A percentile compares a stretch with the other conserved stretches of the same genome.
Conservation (phyloP, 257 asterid genomes). For the Solanum lignicaule region DNA sequence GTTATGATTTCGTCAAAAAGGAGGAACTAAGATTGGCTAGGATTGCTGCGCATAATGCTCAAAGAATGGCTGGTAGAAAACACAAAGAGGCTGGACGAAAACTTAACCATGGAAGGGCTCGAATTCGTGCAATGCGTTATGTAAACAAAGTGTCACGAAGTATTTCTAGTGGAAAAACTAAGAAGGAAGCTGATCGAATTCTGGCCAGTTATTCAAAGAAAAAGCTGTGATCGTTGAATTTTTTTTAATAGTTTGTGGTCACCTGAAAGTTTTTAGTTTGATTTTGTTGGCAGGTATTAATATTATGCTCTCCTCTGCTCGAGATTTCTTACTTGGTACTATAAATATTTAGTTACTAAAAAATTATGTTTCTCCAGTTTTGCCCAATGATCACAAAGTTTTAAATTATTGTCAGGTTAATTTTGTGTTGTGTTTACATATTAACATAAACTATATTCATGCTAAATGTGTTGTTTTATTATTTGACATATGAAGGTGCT, state of each 20-base stretch:
- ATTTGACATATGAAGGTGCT: conserved; percentile 90
- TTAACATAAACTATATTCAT: too few relatives aligned
- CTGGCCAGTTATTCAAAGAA: neutral
- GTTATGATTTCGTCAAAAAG: neutral
- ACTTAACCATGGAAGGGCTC: neutral
- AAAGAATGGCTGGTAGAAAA: too few relatives aligned
- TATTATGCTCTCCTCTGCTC: too few relatives aligned
- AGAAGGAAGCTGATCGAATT: neutral
- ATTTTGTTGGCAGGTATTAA: too few relatives aligned
- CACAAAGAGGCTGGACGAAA: neutral
- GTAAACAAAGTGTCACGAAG: neutral
- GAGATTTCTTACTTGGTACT: too few relatives aligned
- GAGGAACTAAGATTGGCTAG: neutral
- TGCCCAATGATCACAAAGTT: too few relatives aligned
- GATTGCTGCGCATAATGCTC: too few relatives aligned
- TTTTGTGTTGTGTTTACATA: neutral
- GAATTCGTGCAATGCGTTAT: neutral
- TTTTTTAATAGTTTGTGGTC: neutral
- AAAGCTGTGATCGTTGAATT: neutral
- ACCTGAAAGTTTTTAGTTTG: too few relatives aligned
- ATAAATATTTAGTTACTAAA: too few relatives aligned
- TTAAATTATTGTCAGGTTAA: neutral
- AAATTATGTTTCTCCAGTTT: too few relatives aligned
- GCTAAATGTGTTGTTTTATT: conserved; percentile 33
- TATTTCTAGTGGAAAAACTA: neutral